Conservation (phyloP, 768 basidiomycete species). For the Tylopilus balloui region DNA sequence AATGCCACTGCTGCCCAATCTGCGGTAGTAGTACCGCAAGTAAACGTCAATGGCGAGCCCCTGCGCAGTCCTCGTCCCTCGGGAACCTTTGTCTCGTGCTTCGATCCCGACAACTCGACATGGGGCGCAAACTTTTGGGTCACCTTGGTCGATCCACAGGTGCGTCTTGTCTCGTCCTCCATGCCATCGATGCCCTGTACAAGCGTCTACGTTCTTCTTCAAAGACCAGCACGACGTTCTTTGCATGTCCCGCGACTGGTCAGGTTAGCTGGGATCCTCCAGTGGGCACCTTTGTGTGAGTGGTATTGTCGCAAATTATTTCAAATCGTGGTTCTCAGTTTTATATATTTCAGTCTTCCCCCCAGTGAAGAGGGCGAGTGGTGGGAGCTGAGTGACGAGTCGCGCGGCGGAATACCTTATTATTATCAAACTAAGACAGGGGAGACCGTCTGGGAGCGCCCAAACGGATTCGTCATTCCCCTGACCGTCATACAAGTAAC, state of each 20-base stretch:
- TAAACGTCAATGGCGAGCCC: slow-evolving; percentile 34
- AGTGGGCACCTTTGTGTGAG: slow-evolving; percentile 82
- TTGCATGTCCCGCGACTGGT: slow-evolving; percentile 88
- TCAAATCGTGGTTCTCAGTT: slow-evolving; percentile 16
- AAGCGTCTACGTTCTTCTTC: slow-evolving; percentile 3
- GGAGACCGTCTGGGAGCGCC: slow-evolving; percentile 92
- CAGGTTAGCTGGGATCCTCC: slow-evolving; percentile 94
- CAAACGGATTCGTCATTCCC: slow-evolving; percentile 85
- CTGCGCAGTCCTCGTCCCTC: slow-evolving; percentile 31
- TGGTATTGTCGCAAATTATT: slow-evolving; percentile 15
- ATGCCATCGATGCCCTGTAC: slow-evolving; percentile 7
- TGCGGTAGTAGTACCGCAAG: slow-evolving; percentile 30
- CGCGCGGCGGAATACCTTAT: slow-evolving; percentile 79
- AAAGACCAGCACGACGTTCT: slow-evolving; percentile 71
- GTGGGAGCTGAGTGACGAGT: slow-evolving; percentile 92
- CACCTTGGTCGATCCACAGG: slow-evolving; percentile 87
- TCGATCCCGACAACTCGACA: slow-evolving; percentile 41
- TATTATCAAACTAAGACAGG: slow-evolving; percentile 93
- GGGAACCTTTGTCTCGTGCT: slow-evolving; percentile 12
- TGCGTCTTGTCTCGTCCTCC: slow-evolving; percentile 33
- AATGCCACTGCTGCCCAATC: slow-evolving; percentile 10
- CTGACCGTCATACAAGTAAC: slow-evolving; percentile 80
- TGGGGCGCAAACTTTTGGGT: slow-evolving; percentile 97
- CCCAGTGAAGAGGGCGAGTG: slow-evolving; percentile 84
- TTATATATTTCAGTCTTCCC: slow-evolving; percentile 54